Base-by-base conservation (phyloP, 2,329 filamentous ascomycete genomes). In the Cladophialophora psammophila region DNA sequence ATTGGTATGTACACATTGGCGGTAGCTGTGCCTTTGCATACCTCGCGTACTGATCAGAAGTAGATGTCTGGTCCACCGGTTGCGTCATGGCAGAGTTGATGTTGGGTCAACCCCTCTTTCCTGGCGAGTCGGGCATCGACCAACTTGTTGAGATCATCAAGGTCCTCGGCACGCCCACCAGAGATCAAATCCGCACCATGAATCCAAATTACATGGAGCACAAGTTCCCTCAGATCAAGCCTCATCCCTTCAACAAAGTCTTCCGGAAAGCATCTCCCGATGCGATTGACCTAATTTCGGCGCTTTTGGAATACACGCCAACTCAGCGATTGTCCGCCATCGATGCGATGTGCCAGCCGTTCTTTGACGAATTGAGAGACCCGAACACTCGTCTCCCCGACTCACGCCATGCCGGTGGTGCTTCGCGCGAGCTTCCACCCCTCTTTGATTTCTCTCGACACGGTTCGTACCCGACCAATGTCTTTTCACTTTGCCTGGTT, bases 151-250 rank as follows among this genome's bases (percentile, higher is more conserved):
- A 99, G 81, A 99, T 99, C 78, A 99, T 99, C 86, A 99, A 99
- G 83, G 94, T 99, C 61, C 84, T 99, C 68, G 95, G 95, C 67
- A 99, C 95, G 18, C 95, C 95, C 18, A 98, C 95, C 40, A 88
- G 95, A 72, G 95, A 99, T 80, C 95, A 99, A 81, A 99, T 99
- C 76, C 92, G 95, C 74, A 99, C 95, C 72, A 99, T 99, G 95
- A 99, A 99, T 81, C 95, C 95, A 67, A 99, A 99, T 82, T 99
- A 99, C 82, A 99, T 99, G 95, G 95, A 99, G 83, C 95, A 99
- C 84, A 98, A 98, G 84, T 99, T 99, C 82, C 95, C 95, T 56
- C 95, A 99, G 81, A 99, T 99, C 84, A 99, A 99, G 85, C 95
- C 95, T 66, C 95, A 99, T 77, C 95, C 95, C 34, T 99, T 99